phyloP scores from a whole-genome alignment of 768 basidiomycete genomes.

The Sarcodon sp. region DNA sequence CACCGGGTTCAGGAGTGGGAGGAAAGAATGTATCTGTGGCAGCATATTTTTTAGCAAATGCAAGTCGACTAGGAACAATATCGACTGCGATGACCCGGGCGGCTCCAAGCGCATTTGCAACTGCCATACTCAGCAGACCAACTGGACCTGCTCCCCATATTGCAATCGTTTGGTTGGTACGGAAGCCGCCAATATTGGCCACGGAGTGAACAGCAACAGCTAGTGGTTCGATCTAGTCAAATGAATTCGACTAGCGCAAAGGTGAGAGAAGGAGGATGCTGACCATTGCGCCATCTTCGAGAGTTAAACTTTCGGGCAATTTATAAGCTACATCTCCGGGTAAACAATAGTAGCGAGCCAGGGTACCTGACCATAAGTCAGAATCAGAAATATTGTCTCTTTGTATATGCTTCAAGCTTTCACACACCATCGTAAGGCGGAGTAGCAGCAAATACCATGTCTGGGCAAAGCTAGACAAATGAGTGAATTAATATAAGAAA shows the following conservation, averaged over 20 bases:
- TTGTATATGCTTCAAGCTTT: no score
- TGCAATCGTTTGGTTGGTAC: conserved; percentile 61
- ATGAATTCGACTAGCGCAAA: background rate
- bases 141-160: conserved; percentile 88
- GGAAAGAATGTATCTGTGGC: conserved; percentile 71
- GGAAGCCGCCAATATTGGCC: conserved; percentile 58
- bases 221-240: conserved; percentile 77
- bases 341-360: conserved; percentile 75
- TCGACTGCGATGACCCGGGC: conserved; percentile 77
- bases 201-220: conserved; percentile 89
- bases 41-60: conserved; percentile 78
- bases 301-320: conserved; percentile 70
- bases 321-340: conserved; percentile 78
- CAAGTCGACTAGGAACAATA: conserved; percentile 59
- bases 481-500: background rate
- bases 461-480: conserved; percentile 55
- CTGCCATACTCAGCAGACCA: conserved; percentile 86
- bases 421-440: conserved; percentile 72
- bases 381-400: no score
- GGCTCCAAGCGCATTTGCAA: conserved; percentile 90
- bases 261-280: conserved; percentile 5
- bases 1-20: conserved; percentile 42
- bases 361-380: conserved; percentile 27
- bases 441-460: conserved; percentile 85
- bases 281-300: conserved; percentile 95